Evolutionary conservation across 2,329 filamentous ascomycete species (phyloP).

Genomic region (Colletotrichum godetiae): DNA sequence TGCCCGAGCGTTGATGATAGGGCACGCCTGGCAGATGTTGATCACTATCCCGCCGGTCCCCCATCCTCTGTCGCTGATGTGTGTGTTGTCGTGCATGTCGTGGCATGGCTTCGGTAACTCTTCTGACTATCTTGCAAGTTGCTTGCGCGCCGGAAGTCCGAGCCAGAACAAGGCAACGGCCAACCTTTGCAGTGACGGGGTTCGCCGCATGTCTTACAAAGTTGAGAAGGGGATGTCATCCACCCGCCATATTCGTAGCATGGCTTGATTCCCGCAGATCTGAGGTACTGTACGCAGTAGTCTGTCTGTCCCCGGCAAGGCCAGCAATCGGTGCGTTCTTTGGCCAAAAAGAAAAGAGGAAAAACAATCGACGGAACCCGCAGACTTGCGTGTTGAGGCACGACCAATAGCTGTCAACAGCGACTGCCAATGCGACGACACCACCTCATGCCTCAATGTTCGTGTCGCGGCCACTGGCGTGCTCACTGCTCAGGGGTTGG

Average conservation of each 20-base stretch:
- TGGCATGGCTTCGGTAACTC: conserved; percentile 20
- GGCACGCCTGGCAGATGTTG: conserved; percentile 9
- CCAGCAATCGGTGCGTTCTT: neutral
- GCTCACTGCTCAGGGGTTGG: conserved; percentile 24
- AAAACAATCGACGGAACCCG: conserved; percentile 23
- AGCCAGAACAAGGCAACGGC: conserved; percentile 14
- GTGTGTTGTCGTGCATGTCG: conserved; percentile 12
- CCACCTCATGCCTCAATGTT: conserved; percentile 1
- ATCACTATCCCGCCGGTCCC: neutral
- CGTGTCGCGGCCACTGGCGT: conserved; percentile 8
- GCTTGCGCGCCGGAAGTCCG: conserved; percentile 24
- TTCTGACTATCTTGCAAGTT: conserved; percentile 1
- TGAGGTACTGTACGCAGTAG: neutral
- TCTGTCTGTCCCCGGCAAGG: neutral
- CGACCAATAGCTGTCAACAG: conserved; percentile 9
- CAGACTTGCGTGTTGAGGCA: neutral
- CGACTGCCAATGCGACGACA: conserved; percentile 7
- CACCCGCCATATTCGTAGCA: neutral
- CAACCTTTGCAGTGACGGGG: neutral
- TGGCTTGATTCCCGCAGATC: neutral
- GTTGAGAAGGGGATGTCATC: neutral
- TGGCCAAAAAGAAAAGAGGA: too few species aligned
- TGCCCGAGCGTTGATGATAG: conserved; percentile 7
- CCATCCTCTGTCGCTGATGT: too few species aligned
- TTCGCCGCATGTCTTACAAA: neutral